phyloP scores from a whole-genome alignment of 2,329 filamentous ascomycete genomes.

The Beauveria sp. region DNA sequence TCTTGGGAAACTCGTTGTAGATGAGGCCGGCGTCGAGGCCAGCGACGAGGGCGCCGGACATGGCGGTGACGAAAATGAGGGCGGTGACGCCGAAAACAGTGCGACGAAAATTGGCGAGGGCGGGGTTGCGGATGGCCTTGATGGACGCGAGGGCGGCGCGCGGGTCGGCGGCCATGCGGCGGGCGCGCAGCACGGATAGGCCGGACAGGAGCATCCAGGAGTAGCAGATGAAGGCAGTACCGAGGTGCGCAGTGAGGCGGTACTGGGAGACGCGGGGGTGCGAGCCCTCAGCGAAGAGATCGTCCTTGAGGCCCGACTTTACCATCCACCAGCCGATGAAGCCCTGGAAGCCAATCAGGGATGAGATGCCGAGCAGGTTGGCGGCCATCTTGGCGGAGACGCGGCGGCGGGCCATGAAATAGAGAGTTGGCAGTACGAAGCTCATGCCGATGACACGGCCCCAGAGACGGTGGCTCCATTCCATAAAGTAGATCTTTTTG shows the following conservation, averaged over 20 bases:
- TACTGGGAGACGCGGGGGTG: constrained; percentile 95
- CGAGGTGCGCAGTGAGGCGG: constrained; percentile 80
- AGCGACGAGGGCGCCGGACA: constrained; percentile 90
- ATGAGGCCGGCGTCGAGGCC: constrained; percentile 94
- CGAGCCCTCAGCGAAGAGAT: constrained; percentile 83
- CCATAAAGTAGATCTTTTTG: constrained; percentile 99
- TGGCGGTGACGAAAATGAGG: constrained; percentile 80
- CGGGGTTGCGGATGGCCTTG: constrained; percentile 54
- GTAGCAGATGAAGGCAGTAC: constrained; percentile 87
- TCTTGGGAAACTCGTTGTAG: constrained; percentile 97
- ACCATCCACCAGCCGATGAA: constrained; percentile 99
- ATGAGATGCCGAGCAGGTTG: constrained; percentile 74
- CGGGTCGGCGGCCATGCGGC: constrained; percentile 62
- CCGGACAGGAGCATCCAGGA: constrained; percentile 89
- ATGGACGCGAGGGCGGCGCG: constrained; percentile 53
- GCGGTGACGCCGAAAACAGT: constrained; percentile 62
- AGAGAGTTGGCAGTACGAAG: constrained; percentile 80
- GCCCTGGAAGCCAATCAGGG: constrained; percentile 88
- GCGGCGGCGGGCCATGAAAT: constrained; percentile 74
- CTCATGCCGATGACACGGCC: constrained; percentile 84
- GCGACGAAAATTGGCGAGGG: constrained; percentile 65
- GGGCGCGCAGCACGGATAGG: constrained; percentile 72
- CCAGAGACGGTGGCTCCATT: constrained; percentile 95
- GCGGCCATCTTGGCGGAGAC: constrained; percentile 72
- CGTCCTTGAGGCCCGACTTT: constrained; percentile 89